A percentile compares a stretch with the other conserved stretches of the same genome.
phyloP scores from a whole-genome alignment of 139 green algal species.

The Microglena sp. region DNA sequence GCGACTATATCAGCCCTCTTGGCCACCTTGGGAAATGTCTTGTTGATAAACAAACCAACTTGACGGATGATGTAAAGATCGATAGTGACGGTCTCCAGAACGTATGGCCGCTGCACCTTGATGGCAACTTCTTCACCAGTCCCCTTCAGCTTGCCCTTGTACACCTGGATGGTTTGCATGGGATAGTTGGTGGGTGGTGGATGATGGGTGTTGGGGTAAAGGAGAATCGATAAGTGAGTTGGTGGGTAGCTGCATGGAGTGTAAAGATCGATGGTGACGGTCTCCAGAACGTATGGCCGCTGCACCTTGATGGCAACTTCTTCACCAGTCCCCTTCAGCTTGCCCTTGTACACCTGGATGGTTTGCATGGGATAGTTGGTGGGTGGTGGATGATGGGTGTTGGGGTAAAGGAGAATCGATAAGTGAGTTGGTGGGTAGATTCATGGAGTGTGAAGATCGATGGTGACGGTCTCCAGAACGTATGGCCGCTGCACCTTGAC shows the following conservation, averaged over 20 bases:
- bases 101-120: conserved; percentile 89
- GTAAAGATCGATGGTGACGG: conserved; percentile 91
- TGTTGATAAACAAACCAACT: no score
- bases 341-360: conserved; percentile 71
- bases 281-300: conserved; percentile 84
- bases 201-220: no score
- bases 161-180: no score
- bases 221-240: no score
- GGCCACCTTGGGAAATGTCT: conserved; percentile 8
- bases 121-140: conserved; percentile 85
- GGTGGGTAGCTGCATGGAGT: conserved; percentile 46
- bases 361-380: no score
- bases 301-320: conserved; percentile 96
- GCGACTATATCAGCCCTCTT: conserved; percentile 76
- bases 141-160: conserved; percentile 60
- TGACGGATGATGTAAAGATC: conserved; percentile 95
- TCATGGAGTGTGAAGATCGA: conserved; percentile 94
- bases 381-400: no score
- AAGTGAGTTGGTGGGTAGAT: no score
- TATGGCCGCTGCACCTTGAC: conserved; percentile 93
- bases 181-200: no score
- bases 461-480: conserved; percentile 90
- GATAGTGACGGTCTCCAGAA: conserved; percentile 91
- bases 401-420: no score
- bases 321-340: conserved; percentile 70